Percentiles rank a stretch among this genome's conserved stretches.
Evolutionary conservation across 352 stramenopile species (phyloP).

Genomic region (Globisporangium carolinianum): DNA sequence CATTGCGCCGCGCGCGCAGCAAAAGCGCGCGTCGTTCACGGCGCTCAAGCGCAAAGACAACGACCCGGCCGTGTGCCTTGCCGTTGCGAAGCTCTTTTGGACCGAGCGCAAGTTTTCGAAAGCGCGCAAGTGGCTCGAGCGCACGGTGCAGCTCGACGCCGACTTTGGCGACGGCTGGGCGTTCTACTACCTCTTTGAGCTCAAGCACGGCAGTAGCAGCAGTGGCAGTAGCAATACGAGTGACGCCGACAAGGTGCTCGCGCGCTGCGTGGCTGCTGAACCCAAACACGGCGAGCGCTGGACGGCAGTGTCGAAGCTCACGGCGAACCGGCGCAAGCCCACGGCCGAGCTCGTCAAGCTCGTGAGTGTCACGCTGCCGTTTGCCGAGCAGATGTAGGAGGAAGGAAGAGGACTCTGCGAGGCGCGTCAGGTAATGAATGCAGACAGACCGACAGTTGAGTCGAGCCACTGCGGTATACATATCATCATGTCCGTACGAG

Average conservation of each 20-base stretch:
- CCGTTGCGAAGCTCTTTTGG: constrained; percentile 96
- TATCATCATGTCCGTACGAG: no score
- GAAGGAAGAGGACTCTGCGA: no score
- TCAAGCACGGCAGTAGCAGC: constrained; percentile 76
- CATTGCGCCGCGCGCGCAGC: constrained; percentile 90
- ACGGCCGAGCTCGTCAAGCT: constrained; percentile 63
- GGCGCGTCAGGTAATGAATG: no score
- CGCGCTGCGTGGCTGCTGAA: constrained; percentile 87
- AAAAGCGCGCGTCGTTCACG: constrained; percentile 94
- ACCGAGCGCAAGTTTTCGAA: constrained; percentile 93
- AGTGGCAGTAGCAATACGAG: constrained; percentile 23
- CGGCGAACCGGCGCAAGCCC: constrained; percentile 84
- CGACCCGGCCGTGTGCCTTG: constrained; percentile 94
- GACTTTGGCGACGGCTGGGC: constrained; percentile 97
- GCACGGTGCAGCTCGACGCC: constrained; percentile 92
- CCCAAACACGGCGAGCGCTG: constrained; percentile 95
- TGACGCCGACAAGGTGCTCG: constrained; percentile 80
- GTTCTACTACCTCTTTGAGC: constrained; percentile 97
- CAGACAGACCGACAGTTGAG: no score
- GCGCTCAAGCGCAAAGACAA: constrained; percentile 97
- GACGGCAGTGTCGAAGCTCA: constrained; percentile 91
- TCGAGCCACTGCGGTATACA: no score
- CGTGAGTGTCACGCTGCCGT: constrained; percentile 70
- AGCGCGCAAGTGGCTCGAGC: constrained; percentile 97
- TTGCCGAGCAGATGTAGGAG: constrained; percentile 39